A percentile compares a stretch with the other conserved stretches of the same genome.
phyloP scores from a whole-genome alignment of 2,329 filamentous ascomycete genomes.

The Aspergillus bombycis region DNA sequence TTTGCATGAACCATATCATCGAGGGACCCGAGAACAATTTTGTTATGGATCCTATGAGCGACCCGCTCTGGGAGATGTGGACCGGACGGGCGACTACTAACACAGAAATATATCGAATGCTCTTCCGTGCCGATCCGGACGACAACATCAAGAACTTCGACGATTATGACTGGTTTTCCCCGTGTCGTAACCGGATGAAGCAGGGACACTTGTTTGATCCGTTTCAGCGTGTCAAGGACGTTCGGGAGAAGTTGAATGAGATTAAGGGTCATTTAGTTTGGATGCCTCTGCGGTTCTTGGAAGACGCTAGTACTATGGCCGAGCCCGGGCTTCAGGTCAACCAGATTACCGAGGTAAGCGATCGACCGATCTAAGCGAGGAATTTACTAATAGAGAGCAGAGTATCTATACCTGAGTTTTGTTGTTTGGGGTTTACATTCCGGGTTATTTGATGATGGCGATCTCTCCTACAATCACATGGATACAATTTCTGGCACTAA shows the following conservation, averaged over 20 bases:
- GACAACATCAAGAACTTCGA: constrained; percentile 86
- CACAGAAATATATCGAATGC: constrained; percentile 76
- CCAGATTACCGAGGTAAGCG: constrained; percentile 79
- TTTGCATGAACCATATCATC: constrained; percentile 72
- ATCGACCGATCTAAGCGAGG: too few species aligned
- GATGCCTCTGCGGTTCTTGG: constrained; percentile 90
- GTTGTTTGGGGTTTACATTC: background rate
- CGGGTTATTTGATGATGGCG: background rate
- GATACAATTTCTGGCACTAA: background rate
- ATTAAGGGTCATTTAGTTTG: constrained; percentile 89
- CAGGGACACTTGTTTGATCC: constrained; percentile 85
- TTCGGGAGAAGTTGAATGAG: constrained; percentile 73
- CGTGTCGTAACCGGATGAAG: constrained; percentile 64
- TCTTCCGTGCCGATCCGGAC: constrained; percentile 90
- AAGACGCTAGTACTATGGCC: constrained; percentile 78
- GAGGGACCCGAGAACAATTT: constrained; percentile 69
- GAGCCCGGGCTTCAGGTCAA: constrained; percentile 88
- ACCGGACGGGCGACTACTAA: constrained; percentile 72
- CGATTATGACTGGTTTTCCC: constrained; percentile 79
- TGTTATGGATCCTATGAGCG: constrained; percentile 73
- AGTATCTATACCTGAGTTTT: constrained; percentile 37
- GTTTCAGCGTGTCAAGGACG: constrained; percentile 72
- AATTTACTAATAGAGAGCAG: constrained; percentile 13
- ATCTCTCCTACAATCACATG: background rate
- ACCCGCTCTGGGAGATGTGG: constrained; percentile 73